Base-by-base conservation (phyloP, 768 basidiomycete species). In the Russula vinacea region DNA sequence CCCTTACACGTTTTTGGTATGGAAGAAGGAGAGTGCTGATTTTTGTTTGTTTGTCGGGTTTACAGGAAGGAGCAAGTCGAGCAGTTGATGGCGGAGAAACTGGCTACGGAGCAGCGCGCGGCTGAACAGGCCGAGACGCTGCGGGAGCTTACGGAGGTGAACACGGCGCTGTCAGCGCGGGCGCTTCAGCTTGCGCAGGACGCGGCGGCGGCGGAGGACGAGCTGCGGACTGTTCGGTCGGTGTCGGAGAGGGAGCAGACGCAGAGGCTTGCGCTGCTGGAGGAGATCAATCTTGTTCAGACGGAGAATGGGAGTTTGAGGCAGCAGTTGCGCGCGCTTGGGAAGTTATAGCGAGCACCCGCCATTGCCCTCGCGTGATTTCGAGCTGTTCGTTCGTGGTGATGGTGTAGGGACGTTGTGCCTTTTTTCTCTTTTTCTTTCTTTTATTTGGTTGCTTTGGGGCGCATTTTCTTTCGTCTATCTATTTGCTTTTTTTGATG, bases 211-310 rank as follows among this genome's bases (percentile, higher is more conserved):
- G 86, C 87, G 10, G 78, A 83, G 70, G 86, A 84, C 32, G 89
- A 94, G 72, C 74, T 92, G 45, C 81, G 88, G 19, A 81, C 77
- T 44, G 54, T 51, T 13, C 49, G n/a, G 1, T 3, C 24, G 6
- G 84, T 89, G 81, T 80, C 79, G 47, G 79, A 76, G 68, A 84
- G 85, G 17, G 92, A 94, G 71, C 89, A 93, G 76, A 82, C 79
- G 10, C 94, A 95, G 76, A 80, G 88, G 67, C 85, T 92, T 60
- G 87, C 88, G 37, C 72, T 99, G 60, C 79, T 99, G 49, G 94
- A 97, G 71, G 93, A 96, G 77, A 80, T 96, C 70, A 94, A 92
- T 73, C 79, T 82, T 57, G 81, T 88, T 76, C 90, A 93, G 76
- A 87, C 82, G 61, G 90, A 93, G 76, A 93, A 94, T 70, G 79